Conservation (phyloP, 1,284 basidiomycete species). For the Wallemia hederae region DNA sequence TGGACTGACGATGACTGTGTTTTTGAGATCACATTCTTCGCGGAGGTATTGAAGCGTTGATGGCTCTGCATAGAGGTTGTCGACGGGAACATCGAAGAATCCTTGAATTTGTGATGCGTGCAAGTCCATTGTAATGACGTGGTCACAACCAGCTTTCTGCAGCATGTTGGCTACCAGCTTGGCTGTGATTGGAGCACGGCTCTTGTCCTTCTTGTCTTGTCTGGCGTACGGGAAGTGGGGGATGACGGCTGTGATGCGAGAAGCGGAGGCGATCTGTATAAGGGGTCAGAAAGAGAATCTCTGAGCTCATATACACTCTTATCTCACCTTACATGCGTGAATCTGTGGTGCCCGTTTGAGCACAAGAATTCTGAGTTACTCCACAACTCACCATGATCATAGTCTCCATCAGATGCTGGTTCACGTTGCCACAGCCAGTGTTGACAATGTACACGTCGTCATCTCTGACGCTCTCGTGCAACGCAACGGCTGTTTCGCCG, state of each 20-base stretch:
- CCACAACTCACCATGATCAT: slow-evolving; percentile 30
- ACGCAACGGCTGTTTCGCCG: slow-evolving; percentile 72
- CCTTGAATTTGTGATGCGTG: slow-evolving; percentile 98
- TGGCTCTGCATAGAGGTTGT: slow-evolving; percentile 98
- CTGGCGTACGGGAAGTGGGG: slow-evolving; percentile 83
- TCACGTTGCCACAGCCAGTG: slow-evolving; percentile 43
- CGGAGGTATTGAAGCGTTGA: slow-evolving; percentile 86
- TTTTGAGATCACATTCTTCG: slow-evolving; percentile 55
- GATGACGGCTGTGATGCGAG: slow-evolving; percentile 81
- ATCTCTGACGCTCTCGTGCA: slow-evolving; percentile 83
- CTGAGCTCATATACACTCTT: neutral
- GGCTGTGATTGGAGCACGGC: slow-evolving; percentile 88
- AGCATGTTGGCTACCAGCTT: slow-evolving; percentile 99
- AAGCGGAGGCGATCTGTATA: slow-evolving; percentile 60
- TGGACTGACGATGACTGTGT: slow-evolving; percentile 89
- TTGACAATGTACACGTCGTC: slow-evolving; percentile 99
- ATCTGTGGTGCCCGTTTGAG: slow-evolving; percentile 29
- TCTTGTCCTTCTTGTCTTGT: slow-evolving; percentile 99
- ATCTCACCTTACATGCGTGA: slow-evolving; percentile 60
- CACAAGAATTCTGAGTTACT: neutral
- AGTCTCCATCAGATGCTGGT: slow-evolving; percentile 10
- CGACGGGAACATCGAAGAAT: slow-evolving; percentile 99
- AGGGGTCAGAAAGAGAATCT: neutral
- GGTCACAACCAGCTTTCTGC: slow-evolving; percentile 86
- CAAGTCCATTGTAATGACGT: slow-evolving; percentile 95